Evolutionary conservation across 805 yeast species (phyloP), one percentile per base, ranked within the genome.

Genomic region (Wickerhamiella sergipiensis): DNA sequence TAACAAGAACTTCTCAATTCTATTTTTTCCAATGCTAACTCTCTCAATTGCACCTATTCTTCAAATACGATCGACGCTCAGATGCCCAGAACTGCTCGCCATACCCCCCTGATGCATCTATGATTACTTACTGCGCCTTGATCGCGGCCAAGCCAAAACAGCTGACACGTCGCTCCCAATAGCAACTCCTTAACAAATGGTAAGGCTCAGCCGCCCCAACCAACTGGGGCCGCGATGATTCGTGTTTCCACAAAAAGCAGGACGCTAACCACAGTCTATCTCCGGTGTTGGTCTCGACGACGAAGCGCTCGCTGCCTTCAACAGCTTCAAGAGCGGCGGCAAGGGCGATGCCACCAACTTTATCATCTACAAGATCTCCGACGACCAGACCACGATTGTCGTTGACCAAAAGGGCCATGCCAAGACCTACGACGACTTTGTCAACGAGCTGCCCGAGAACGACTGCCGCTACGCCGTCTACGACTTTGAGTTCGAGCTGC

Each of bases 381-480:
- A 82, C 59, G 73, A 77, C 64, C 88, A 87, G 75, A 88, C 97
- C 57, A 82, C 86, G 74, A 92, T 92, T 68, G 76, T 88, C 51
- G 96, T 92, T 55, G 89, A 81, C 64, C 78, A 83, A 69, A 85
- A 90, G 55, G 87, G 96, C 50, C 71, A 75, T 49, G 83, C 80
- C 22, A 64, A 63, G 39, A 84, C 81, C 61, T 92, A 92, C 72
- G 97, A 92, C 63, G 71, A 79, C 39, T 92, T 92, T 71, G 71
- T 90, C 62, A 87, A 79, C 67, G 79, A 84, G 65, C 79, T 92
- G 63, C 96, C 97, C 62, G 98, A 92, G 74, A 79, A 85, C 67
- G 96, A 90, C 67, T 87, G 97, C 73, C 81, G 89, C 70, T 92
- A 92, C 69, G 98, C 97, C 54, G 81, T 92, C 52, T 92, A 87